phyloP scores from a whole-genome alignment of 768 basidiomycete genomes.

The Lentinula guzmanii region DNA sequence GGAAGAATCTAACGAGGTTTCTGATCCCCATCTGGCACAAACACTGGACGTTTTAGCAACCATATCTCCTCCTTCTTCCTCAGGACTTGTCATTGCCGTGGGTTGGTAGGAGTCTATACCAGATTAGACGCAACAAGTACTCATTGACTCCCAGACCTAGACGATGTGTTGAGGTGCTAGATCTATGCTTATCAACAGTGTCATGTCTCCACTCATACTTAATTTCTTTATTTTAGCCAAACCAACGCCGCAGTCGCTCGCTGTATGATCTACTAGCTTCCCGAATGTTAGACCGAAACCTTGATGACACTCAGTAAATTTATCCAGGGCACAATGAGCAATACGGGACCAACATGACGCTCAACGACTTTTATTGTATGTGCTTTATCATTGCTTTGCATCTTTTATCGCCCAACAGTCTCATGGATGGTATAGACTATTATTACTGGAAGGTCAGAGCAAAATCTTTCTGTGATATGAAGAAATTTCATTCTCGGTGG shows the following conservation, averaged over 20 bases:
- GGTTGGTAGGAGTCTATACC: neutral
- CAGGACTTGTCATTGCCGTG: conserved; percentile 42
- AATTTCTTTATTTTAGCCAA: conserved; percentile 20
- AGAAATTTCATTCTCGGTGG: neutral
- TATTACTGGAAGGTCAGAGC: conserved; percentile 66
- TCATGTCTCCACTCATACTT: neutral
- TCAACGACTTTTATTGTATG: conserved; percentile 59
- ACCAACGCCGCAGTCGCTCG: conserved; percentile 54
- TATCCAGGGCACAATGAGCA: conserved; percentile 58
- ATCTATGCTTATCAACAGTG: neutral
- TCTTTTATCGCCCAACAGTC: neutral
- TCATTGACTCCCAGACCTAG: conserved; percentile 40
- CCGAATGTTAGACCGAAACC: neutral
- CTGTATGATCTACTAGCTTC: conserved; percentile 34
- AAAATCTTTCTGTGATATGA: neutral
- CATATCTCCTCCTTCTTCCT: conserved; percentile 16
- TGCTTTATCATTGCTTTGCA: conserved; percentile 2
- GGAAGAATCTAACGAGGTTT: conserved; percentile 25
- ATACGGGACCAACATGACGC: conserved; percentile 50
- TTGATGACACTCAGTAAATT: neutral
- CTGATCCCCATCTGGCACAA: conserved; percentile 11
- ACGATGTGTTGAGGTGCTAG: conserved; percentile 48
- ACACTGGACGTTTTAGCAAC: conserved; percentile 19
- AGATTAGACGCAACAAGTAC: neutral
- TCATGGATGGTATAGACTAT: conserved; percentile 39